Evolutionary conservation across 176 grass and related monocot genomes (phyloP).

Genomic region (Pontederia crassipes): DNA sequence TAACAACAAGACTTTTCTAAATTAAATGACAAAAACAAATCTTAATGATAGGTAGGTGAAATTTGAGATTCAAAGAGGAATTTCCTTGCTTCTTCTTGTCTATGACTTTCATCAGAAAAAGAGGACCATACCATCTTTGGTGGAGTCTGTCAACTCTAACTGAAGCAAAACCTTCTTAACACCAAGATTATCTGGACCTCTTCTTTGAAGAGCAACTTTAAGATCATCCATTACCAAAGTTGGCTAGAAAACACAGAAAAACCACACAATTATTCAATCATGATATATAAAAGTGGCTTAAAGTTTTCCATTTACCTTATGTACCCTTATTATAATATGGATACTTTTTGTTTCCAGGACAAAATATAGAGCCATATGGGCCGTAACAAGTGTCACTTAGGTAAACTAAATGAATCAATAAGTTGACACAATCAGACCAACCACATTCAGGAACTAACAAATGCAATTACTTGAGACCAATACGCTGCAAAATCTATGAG

Average conservation of each 20-base stretch:
- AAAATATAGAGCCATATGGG: too few species aligned
- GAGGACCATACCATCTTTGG: conserved; percentile 20
- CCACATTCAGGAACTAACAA: too few species aligned
- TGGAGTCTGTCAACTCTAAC: conserved; percentile 6
- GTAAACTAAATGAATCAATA: too few species aligned
- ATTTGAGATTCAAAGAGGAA: conserved; percentile 6
- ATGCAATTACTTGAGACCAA: too few species aligned
- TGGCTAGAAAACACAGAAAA: conserved; percentile 20
- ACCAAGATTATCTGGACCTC: conserved; percentile 55
- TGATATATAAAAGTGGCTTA: conserved; percentile 4
- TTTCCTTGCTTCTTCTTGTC: background rate
- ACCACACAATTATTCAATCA: background rate
- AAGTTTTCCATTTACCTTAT: conserved; percentile 16
- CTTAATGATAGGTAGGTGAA: background rate
- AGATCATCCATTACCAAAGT: conserved; percentile 52
- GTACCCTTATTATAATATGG: too few species aligned
- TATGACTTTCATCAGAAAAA: background rate
- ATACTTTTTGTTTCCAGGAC: too few species aligned
- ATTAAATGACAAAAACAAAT: background rate
- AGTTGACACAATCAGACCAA: too few species aligned
- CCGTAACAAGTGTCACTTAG: too few species aligned
- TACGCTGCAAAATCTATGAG: too few species aligned
- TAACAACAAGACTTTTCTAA: background rate
- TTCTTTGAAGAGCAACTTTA: conserved; percentile 40
- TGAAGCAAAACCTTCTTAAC: conserved; percentile 33